Conservation (phyloP, 163 green algal genomes). For the Chlorella variabilis region DNA sequence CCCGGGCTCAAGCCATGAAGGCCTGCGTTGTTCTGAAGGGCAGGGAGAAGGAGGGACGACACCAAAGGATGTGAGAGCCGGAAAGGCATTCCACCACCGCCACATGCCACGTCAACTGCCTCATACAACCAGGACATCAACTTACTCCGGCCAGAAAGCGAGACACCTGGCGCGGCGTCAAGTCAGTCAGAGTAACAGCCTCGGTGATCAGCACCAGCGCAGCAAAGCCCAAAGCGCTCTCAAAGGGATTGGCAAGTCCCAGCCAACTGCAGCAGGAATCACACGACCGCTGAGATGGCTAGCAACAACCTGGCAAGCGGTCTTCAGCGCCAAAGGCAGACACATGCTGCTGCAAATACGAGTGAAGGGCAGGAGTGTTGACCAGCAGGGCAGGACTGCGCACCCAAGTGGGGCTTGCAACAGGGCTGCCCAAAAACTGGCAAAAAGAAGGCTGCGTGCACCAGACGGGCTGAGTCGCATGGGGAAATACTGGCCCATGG, state of each 20-base stretch:
- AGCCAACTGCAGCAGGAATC: constrained; percentile 5
- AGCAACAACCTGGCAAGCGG: neutral
- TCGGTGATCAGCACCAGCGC: constrained; percentile 44
- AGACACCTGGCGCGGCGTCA: constrained; percentile 35
- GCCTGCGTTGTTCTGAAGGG: constrained; percentile 35
- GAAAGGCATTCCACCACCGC: too few species aligned
- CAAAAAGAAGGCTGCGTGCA: constrained; percentile 50
- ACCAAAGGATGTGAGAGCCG: too few species aligned
- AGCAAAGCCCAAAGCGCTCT: constrained; percentile 32
- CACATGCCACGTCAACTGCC: too few species aligned
- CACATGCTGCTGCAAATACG: too few species aligned
- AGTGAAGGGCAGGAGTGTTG: neutral
- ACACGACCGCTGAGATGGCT: neutral
- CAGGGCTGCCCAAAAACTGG: constrained; percentile 47
- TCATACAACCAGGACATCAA: too few species aligned
- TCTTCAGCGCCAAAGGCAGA: too few species aligned
- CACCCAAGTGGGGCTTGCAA: constrained; percentile 25
- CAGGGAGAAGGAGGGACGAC: too few species aligned
- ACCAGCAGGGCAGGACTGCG: neutral
- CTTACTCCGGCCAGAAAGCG: constrained; percentile 38
- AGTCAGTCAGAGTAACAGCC: constrained; percentile 32
- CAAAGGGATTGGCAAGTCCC: constrained; percentile 11
- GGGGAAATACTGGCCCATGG: constrained; percentile 20
- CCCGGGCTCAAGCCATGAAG: constrained; percentile 41
- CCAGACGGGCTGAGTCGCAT: constrained; percentile 42